phyloP scores from a whole-genome alignment of 371 early-diverging fungal genomes.

The Haplosporangium sp. region DNA sequence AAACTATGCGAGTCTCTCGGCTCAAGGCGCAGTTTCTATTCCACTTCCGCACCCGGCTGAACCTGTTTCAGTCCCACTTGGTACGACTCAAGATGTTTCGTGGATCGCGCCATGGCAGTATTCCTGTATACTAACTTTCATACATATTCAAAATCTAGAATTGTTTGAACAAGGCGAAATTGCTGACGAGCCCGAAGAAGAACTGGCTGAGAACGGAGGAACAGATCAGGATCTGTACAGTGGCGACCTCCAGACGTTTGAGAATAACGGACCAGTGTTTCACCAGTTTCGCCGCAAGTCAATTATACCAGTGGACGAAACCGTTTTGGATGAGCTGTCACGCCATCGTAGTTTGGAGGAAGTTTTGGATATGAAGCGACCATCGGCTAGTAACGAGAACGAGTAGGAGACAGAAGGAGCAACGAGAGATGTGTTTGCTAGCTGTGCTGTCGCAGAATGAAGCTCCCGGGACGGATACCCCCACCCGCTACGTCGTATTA shows the following conservation, averaged over 20 bases:
- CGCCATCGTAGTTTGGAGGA: constrained; percentile 90
- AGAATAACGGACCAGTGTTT: constrained; percentile 65
- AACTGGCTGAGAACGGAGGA: constrained; percentile 23
- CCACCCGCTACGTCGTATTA: background rate
- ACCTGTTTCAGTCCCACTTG: constrained; percentile 53
- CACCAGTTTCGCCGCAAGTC: constrained; percentile 90
- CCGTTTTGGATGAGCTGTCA: constrained; percentile 83
- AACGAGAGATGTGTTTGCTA: constrained; percentile 1
- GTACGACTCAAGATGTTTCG: constrained; percentile 11
- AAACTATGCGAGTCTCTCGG: constrained; percentile 54
- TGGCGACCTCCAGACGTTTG: constrained; percentile 62
- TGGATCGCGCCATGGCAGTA: background rate
- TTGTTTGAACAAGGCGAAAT: constrained; percentile 35
- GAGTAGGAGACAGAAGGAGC: constrained; percentile 13
- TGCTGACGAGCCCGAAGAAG: constrained; percentile 46
- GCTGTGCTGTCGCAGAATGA: background rate
- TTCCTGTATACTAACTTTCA: background rate
- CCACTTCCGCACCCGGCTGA: constrained; percentile 42
- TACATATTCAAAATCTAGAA: constrained; percentile 15
- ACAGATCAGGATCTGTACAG: constrained; percentile 41
- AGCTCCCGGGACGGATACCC: too few relatives aligned
- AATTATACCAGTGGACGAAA: constrained; percentile 90
- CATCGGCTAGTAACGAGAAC: constrained; percentile 29
- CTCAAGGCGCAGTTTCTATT: constrained; percentile 49
- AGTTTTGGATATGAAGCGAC: constrained; percentile 65